Evolutionary conservation across 2,329 filamentous ascomycete species (phyloP).

Genomic region (Clonostachys sp.): DNA sequence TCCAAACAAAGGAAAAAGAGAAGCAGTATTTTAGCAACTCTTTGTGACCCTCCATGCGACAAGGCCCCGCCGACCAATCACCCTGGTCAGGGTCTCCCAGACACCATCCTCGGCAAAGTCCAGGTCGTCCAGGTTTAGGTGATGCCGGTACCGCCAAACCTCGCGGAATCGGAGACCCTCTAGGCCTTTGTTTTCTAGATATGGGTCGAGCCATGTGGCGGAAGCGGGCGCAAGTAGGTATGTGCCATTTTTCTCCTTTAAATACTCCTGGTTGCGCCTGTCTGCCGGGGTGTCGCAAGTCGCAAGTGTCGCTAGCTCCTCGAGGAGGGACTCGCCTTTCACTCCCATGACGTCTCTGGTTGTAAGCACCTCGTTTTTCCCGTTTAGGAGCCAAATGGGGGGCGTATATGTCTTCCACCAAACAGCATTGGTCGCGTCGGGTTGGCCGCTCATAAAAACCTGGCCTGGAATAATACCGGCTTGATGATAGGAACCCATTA

Average conservation of each 20-base stretch:
- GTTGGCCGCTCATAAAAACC: slow-evolving; percentile 66
- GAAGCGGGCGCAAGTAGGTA: slow-evolving; percentile 72
- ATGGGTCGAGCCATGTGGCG: slow-evolving; percentile 64
- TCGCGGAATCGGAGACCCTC: slow-evolving; percentile 61
- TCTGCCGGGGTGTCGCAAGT: slow-evolving; percentile 59
- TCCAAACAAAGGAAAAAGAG: not conserved
- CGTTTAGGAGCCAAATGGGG: slow-evolving; percentile 74
- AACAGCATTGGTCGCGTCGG: slow-evolving; percentile 63
- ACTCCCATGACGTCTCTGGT: slow-evolving; percentile 74
- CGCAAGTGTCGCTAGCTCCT: slow-evolving; percentile 52
- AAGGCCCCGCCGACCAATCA: slow-evolving; percentile 59
- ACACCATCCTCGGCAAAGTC: slow-evolving; percentile 76
- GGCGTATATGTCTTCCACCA: slow-evolving; percentile 90
- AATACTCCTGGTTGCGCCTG: slow-evolving; percentile 47
- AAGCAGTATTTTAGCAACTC: slow-evolving; percentile 34
- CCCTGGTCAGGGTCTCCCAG: slow-evolving; percentile 64
- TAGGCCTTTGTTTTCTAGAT: slow-evolving; percentile 52
- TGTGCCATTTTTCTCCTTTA: slow-evolving; percentile 58
- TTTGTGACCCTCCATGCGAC: slow-evolving; percentile 62
- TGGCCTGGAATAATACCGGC: slow-evolving; percentile 74
- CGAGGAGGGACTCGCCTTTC: slow-evolving; percentile 53
- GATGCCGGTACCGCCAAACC: slow-evolving; percentile 63
- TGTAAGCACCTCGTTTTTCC: slow-evolving; percentile 66
- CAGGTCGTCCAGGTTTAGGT: slow-evolving; percentile 76
- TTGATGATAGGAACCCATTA: slow-evolving; percentile 83